phyloP scores from a whole-genome alignment of 1,284 basidiomycete genomes.

The Irpex rosettiformis region DNA sequence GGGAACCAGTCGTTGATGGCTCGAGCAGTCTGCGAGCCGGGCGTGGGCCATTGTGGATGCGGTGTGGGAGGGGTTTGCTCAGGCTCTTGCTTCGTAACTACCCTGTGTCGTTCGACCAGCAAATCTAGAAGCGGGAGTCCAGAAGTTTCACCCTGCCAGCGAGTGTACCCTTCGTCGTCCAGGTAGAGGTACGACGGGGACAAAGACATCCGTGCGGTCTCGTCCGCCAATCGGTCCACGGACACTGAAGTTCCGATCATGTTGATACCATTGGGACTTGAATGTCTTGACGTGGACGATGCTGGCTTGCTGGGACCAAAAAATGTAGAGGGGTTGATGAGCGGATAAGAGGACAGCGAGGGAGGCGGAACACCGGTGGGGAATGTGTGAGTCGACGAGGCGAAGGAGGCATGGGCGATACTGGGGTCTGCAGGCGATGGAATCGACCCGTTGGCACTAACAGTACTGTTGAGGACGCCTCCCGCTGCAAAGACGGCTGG shows the following conservation, averaged over 20 bases:
- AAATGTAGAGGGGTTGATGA: constrained; percentile 75
- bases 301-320: constrained; percentile 49
- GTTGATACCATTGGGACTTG: constrained; percentile 34
- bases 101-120: constrained; percentile 57
- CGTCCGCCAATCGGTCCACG: constrained; percentile 50
- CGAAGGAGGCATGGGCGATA: constrained; percentile 52
- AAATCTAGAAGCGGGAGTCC: constrained; percentile 83
- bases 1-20: constrained; percentile 64
- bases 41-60: constrained; percentile 19
- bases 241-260: constrained; percentile 12
- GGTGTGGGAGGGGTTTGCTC: constrained; percentile 22
- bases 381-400: constrained; percentile 42
- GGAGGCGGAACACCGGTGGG: constrained; percentile 73
- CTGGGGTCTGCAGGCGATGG: constrained; percentile 28
- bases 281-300: constrained; percentile 35
- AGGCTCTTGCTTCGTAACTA: constrained; percentile 32
- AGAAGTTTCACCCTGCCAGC: constrained; percentile 89
- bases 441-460: constrained; percentile 16
- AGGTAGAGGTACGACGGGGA: constrained; percentile 77
- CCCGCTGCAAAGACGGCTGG: constrained; percentile 71
- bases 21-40: constrained; percentile 27
- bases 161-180: constrained; percentile 77
- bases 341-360: constrained; percentile 67
- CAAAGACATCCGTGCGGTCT: constrained; percentile 56
- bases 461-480: constrained; percentile 26